Evolutionary conservation across 192 early-diverging fungal species (phyloP).

Genomic region (Entophlyctis helioformis): DNA sequence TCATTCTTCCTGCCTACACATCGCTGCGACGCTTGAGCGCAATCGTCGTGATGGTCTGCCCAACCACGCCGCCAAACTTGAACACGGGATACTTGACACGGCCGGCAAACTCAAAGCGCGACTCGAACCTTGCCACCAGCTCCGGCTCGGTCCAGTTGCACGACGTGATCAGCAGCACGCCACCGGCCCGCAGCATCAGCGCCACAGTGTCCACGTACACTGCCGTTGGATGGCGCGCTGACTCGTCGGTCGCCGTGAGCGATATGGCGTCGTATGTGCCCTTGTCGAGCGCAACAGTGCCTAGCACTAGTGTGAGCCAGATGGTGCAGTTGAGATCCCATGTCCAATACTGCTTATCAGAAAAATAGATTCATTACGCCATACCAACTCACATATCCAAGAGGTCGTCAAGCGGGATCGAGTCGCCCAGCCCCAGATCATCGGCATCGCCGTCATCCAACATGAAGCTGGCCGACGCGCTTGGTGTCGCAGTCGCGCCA

Average conservation of each 20-base stretch:
- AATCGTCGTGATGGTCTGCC: conserved; percentile 79
- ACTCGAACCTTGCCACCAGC: conserved; percentile 49
- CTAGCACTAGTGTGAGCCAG: too few species aligned
- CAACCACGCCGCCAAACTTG: conserved; percentile 75
- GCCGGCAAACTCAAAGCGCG: conserved; percentile 51
- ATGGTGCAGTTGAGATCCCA: too few species aligned
- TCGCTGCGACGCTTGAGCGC: conserved; percentile 56
- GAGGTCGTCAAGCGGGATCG: too few species aligned
- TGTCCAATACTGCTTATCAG: too few species aligned
- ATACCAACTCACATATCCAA: too few species aligned
- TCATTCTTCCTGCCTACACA: conserved; percentile 77
- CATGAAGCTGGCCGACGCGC: too few species aligned
- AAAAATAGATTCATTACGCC: too few species aligned
- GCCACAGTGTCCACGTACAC: conserved; percentile 47
- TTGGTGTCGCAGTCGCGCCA: too few species aligned
- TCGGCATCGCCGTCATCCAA: too few species aligned
- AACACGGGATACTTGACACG: conserved; percentile 75
- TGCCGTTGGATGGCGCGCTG: conserved; percentile 11
- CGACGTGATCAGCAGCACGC: conserved; percentile 74
- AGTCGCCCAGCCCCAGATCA: too few species aligned
- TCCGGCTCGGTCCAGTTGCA: conserved; percentile 93
- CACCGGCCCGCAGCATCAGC: conserved; percentile 48
- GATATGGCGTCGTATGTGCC: conserved; percentile 91
- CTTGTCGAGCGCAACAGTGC: conserved; percentile 79
- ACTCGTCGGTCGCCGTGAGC: conserved; percentile 34